Conservation (phyloP, 257 asterid genomes). For the Galeopsis tetrahit region DNA sequence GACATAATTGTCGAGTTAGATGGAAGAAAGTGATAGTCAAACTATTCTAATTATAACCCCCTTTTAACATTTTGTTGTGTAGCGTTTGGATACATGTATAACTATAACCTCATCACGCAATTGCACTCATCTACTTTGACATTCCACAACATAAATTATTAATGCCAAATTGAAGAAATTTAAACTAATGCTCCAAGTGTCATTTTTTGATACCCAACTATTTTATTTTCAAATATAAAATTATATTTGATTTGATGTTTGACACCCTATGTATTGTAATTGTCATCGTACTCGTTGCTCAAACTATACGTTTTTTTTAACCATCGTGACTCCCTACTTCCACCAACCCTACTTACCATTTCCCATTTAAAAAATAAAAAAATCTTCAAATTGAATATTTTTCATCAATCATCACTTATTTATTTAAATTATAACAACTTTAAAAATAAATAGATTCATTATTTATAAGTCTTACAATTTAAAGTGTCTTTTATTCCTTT, state of each 20-base stretch:
- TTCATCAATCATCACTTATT: too few species aligned
- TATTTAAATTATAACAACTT: too few species aligned
- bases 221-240: conserved; percentile 1
- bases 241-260: conserved; percentile 24
- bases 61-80: conserved; percentile 26
- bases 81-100: conserved; percentile 37
- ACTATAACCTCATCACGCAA: conserved; percentile 32
- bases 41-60: conserved; percentile 34
- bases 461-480: too few species aligned
- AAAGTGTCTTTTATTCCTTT: too few species aligned
- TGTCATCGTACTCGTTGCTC: conserved; percentile 8
- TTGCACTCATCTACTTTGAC: conserved; percentile 32
- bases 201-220: conserved; percentile 6
- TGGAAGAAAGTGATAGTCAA: conserved; percentile 60
- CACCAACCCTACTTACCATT: background rate
- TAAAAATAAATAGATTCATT: too few species aligned
- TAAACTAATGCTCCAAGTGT: conserved; percentile 24
- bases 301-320: background rate
- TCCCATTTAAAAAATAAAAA: background rate
- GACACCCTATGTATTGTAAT: conserved; percentile 21
- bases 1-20: conserved; percentile 35
- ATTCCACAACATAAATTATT: conserved; percentile 9
- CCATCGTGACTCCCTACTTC: too few species aligned
- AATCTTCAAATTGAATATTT: background rate
- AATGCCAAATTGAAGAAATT: background rate